A percentile compares a stretch with the other conserved stretches of the same genome.
phyloP scores from a whole-genome alignment of 139 green algal genomes.

The Chlamydomonas urium region DNA sequence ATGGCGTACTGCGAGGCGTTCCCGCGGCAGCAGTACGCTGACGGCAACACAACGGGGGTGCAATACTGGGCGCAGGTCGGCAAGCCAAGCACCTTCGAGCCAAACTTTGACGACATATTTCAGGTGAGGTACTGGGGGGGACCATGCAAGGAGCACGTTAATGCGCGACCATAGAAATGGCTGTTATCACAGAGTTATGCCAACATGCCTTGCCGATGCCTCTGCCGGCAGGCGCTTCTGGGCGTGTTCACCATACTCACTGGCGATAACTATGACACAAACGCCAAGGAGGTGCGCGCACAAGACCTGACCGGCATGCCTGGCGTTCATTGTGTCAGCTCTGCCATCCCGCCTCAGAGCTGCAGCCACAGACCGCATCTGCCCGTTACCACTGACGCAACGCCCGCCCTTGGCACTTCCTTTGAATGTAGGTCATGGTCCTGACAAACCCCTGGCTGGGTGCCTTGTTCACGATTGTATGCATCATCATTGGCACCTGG shows the following conservation, averaged over 20 bases:
- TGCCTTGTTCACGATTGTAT: conserved; percentile 10
- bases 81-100: not conserved
- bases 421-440: conserved; percentile 5
- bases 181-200: not conserved
- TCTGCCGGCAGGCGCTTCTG: not conserved
- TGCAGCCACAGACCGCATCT: too few species aligned
- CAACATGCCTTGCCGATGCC: not conserved
- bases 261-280: not conserved
- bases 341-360: too few species aligned
- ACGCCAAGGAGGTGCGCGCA: too few species aligned
- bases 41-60: not conserved
- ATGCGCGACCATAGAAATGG: not conserved
- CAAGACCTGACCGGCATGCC: too few species aligned
- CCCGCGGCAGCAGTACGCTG: not conserved
- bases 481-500: conserved; percentile 10
- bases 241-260: conserved; percentile 5
- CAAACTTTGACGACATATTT: conserved; percentile 17
- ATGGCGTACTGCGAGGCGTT: conserved; percentile 16
- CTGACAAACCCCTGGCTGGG: conserved; percentile 3
- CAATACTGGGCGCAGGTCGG: conserved; percentile 19
- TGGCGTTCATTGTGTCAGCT: too few species aligned
- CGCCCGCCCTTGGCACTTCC: too few species aligned
- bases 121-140: not conserved
- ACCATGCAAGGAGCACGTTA: not conserved
- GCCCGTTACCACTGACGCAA: too few species aligned